These are phyloP conservation scores for Alternaria triticina DNA, from an alignment of 2,329 filamentous ascomycete genomes.

Conservation along the genomic window DNA sequence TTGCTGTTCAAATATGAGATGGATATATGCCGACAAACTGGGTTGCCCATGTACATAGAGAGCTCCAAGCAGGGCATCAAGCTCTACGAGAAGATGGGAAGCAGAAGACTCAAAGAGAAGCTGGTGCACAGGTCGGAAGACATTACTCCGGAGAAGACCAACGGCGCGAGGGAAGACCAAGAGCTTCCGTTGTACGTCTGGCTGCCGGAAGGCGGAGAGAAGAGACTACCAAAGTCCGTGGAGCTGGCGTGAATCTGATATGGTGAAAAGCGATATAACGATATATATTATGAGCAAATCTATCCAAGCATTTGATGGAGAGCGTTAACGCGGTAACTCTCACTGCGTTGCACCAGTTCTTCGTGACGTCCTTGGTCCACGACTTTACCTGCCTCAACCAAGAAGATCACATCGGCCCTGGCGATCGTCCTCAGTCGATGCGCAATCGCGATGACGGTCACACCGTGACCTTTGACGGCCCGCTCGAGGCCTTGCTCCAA, in stretches of 20 bases:
- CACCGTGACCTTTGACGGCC: constrained; percentile 41
- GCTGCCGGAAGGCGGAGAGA: constrained; percentile 17
- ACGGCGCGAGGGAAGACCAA: constrained; percentile 6
- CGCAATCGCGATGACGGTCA: constrained; percentile 55
- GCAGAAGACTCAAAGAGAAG: constrained; percentile 49
- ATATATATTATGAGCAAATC: constrained; percentile 9
- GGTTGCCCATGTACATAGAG: constrained; percentile 57
- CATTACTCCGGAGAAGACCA: constrained; percentile 23
- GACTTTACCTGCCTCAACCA: constrained; percentile 57
- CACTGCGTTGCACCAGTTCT: constrained; percentile 56
- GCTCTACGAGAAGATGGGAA: constrained; percentile 58
- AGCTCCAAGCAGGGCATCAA: constrained; percentile 51
- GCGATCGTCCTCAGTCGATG: constrained; percentile 52
- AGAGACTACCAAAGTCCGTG: constrained; percentile 18
- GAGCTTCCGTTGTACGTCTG: constrained; percentile 25
- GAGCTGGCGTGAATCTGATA: constrained; percentile 12
- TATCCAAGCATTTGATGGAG: constrained; percentile 56
- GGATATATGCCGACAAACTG: constrained; percentile 40
- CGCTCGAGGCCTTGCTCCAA: constrained; percentile 50
- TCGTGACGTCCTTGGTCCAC: constrained; percentile 58
- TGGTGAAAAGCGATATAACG: background rate
- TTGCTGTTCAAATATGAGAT: constrained; percentile 52
- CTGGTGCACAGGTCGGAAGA: constrained; percentile 50
- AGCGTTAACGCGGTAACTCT: constrained; percentile 59
- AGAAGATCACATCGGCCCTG: constrained; percentile 52